Evolutionary conservation across 164 flowering plant genomes (phyloP), one percentile per base, ranked within the genome.

Genomic region (Cinnamomum micranthum): DNA sequence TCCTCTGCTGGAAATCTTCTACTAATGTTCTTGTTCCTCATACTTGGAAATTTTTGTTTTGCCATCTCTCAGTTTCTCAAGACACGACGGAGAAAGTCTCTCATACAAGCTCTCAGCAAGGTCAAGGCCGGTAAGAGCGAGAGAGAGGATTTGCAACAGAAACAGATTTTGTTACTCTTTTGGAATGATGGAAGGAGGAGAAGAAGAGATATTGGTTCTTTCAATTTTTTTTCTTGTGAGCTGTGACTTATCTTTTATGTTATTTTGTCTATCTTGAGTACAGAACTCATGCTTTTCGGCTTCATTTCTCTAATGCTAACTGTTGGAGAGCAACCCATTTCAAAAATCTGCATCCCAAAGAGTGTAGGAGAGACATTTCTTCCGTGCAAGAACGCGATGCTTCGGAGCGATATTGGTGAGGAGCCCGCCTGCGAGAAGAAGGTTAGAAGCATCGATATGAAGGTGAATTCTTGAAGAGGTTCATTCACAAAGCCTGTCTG

Each of bases 241-340:
- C 17, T 17, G 6, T 64, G 62, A 10, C 2, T 62, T 20, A 4
- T 28, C 22, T 15, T 20, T 10, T 25, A 13, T 64, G 27, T 67
- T 28, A 67, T 28, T 13, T 28, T 23, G 15, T 65, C 9, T 67
- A 28, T 67, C 41, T 67, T 22, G 33, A 67, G 28, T 73, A 77
- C 86, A 90, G 94, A 90, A 47, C 74, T 90, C 81, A 82, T 90
- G 88, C 84, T 88, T 31, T 64, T 90, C 80, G 94, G 92, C 2
- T 88, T 90, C 78, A 79, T 87, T 20, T 88, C 94, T 19, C 73
- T 90, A 80, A 52, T 84, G 47, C 83, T 90, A 25, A 83, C 85
- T 7, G 85, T 84, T 19, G 23, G 63, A 14, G 77, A 87, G 66
- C 82, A 74, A 71, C 79, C 72, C 24, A 85, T 90, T 59, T 81